Conservation (phyloP, 805 yeast species). For the Zygosaccharomyces bisporus region DNA sequence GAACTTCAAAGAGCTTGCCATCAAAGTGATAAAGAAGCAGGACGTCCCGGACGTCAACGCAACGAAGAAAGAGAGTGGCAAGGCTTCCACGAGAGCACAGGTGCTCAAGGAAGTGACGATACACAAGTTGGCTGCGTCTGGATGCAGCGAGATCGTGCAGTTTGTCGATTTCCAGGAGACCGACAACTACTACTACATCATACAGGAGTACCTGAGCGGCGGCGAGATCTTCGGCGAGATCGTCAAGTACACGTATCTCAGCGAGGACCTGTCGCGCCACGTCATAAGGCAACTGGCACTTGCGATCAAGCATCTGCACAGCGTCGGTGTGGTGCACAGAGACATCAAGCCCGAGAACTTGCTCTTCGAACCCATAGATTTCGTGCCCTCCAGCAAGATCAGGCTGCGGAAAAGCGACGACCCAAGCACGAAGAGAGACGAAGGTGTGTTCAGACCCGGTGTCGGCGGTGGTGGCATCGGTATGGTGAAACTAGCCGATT, state of each 20-base stretch:
- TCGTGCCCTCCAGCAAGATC: constrained; percentile 39
- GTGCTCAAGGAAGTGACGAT: constrained; percentile 78
- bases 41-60: constrained; percentile 53
- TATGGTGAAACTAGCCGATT: constrained; percentile 84
- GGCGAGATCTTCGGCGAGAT: constrained; percentile 73
- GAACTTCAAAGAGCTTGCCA: constrained; percentile 40
- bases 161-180: constrained; percentile 66
- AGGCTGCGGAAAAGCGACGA: constrained; percentile 64
- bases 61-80: constrained; percentile 17
- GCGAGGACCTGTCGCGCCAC: constrained; percentile 62
- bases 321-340: constrained; percentile 75
- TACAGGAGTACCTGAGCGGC: constrained; percentile 71
- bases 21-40: constrained; percentile 62
- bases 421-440: constrained; percentile 66
- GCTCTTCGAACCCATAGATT: constrained; percentile 57
- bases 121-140: constrained; percentile 55
- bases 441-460: constrained; percentile 76
- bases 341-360: constrained; percentile 82
- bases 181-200: constrained; percentile 56
- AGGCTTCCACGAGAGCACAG: constrained; percentile 42
- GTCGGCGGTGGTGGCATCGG: constrained; percentile 95
- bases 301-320: constrained; percentile 67
- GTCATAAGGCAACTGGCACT: constrained; percentile 59
- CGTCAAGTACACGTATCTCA: constrained; percentile 61
- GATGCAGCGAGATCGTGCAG: constrained; percentile 51